phyloP scores from a whole-genome alignment of 1,139 yeast genomes.

The Yamadazyma sp. region DNA sequence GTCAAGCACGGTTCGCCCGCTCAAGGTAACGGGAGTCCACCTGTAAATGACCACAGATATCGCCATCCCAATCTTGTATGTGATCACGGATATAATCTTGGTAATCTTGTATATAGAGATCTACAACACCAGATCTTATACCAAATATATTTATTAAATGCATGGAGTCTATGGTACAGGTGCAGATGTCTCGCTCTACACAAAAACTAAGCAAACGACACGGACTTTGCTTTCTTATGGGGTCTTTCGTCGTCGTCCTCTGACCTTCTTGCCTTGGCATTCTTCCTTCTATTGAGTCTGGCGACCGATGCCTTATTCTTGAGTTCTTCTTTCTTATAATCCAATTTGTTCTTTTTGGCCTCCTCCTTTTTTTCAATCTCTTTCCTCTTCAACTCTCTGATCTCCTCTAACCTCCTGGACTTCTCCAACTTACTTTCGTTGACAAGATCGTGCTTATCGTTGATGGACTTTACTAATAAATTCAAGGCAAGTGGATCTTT shows the following conservation, averaged over 20 bases:
- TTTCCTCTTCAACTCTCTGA: slow-evolving; percentile 80
- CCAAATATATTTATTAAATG: slow-evolving; percentile 1
- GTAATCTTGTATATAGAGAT: neutral
- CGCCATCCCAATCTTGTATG: no score
- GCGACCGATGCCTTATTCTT: slow-evolving; percentile 70
- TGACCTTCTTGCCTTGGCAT: slow-evolving; percentile 51
- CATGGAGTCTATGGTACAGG: slow-evolving; percentile 3
- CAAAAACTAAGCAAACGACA: slow-evolving; percentile 39
- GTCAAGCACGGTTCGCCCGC: neutral
- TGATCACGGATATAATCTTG: neutral
- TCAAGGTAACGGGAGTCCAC: no score
- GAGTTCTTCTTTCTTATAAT: slow-evolving; percentile 75
- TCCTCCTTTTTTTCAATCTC: slow-evolving; percentile 86
- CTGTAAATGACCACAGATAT: no score
- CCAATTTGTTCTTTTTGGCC: slow-evolving; percentile 66
- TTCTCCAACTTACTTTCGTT: slow-evolving; percentile 90
- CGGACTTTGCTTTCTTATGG: slow-evolving; percentile 35
- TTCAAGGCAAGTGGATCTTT: slow-evolving; percentile 62
- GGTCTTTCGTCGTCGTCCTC: slow-evolving; percentile 30
- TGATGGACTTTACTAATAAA: slow-evolving; percentile 75
- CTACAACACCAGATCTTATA: no score
- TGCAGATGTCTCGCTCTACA: neutral
- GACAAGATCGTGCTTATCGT: slow-evolving; percentile 77
- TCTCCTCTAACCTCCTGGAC: slow-evolving; percentile 83
- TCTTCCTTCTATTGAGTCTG: slow-evolving; percentile 67